These are phyloP conservation scores for Auricularia auricula-judae DNA, from an alignment of 768 basidiomycete species.

Conservation along the genomic window DNA sequence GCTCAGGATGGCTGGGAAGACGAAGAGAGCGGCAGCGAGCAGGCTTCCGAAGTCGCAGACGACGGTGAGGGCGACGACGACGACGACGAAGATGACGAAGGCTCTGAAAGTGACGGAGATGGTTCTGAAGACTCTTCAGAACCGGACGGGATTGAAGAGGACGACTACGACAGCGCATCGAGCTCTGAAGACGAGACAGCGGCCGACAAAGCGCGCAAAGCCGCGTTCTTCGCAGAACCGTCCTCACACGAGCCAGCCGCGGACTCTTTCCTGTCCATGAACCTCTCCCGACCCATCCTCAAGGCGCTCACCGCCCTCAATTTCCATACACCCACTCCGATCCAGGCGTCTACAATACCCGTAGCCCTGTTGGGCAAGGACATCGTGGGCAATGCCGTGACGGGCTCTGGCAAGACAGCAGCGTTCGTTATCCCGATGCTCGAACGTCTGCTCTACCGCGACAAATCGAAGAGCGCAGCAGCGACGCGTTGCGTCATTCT, in stretches of 20 bases:
- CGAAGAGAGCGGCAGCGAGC: conserved; percentile 4
- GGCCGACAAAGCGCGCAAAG: conserved; percentile 58
- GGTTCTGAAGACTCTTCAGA: conserved; percentile 19
- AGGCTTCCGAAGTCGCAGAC: conserved; percentile 10
- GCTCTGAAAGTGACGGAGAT: conserved; percentile 13
- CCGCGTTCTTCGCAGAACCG: conserved; percentile 56
- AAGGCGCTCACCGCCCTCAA: conserved; percentile 79
- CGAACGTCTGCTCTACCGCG: conserved; percentile 86
- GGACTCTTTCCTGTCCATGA: conserved; percentile 80
- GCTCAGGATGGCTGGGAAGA: background rate
- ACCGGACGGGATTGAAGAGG: conserved; percentile 17
- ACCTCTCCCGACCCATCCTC: conserved; percentile 86
- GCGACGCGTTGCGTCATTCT: conserved; percentile 85
- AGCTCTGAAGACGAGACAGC: conserved; percentile 57
- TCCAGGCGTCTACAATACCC: conserved; percentile 89
- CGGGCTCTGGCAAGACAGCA: conserved; percentile 96
- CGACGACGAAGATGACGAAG: conserved; percentile 23
- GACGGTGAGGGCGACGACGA: conserved; percentile 9
- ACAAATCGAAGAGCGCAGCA: conserved; percentile 76
- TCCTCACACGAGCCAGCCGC: conserved; percentile 28
- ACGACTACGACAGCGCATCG: conserved; percentile 29
- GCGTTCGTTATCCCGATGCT: conserved; percentile 93
- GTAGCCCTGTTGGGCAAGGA: conserved; percentile 92
- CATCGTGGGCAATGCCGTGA: conserved; percentile 90
- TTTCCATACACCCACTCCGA: conserved; percentile 84